Evolutionary conservation across 176 grass and related monocot genomes (phyloP).

Genomic region (Elymus sibiricus): DNA sequence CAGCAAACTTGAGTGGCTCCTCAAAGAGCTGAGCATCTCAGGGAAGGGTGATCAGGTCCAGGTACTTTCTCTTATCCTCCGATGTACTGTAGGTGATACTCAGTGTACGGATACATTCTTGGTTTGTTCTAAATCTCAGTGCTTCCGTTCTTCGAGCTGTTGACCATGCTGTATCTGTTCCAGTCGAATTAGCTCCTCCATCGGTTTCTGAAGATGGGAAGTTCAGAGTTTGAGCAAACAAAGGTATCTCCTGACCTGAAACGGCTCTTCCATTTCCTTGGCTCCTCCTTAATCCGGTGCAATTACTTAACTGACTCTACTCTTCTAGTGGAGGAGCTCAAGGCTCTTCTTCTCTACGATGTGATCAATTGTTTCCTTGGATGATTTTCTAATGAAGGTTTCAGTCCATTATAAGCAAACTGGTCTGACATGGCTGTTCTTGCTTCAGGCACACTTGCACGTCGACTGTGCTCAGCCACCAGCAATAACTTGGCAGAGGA

Average conservation of each 20-base stretch:
- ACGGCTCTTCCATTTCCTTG: not conserved
- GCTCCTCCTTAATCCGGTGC: not conserved
- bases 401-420: not conserved
- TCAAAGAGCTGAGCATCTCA: not conserved
- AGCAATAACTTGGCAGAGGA: slow-evolving; percentile 50
- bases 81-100: not conserved
- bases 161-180: not conserved
- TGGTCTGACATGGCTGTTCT: not conserved
- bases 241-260: slow-evolving; percentile 31
- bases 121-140: not conserved
- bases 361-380: not conserved
- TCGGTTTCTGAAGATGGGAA: slow-evolving; percentile 28
- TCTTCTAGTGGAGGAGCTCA: not conserved
- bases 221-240: not conserved
- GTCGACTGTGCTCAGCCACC: slow-evolving; percentile 25
- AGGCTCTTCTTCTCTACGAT: not conserved
- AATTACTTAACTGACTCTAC: not conserved
- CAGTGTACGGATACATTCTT: not conserved
- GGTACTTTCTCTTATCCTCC: not conserved
- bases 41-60: not conserved
- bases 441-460: not conserved
- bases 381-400: not conserved
- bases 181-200: not conserved
- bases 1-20: not conserved
- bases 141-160: not conserved